Percentiles rank a stretch among this genome's conserved stretches.
Conservation (phyloP, 768 basidiomycete species). For the Lactarius vividus region DNA sequence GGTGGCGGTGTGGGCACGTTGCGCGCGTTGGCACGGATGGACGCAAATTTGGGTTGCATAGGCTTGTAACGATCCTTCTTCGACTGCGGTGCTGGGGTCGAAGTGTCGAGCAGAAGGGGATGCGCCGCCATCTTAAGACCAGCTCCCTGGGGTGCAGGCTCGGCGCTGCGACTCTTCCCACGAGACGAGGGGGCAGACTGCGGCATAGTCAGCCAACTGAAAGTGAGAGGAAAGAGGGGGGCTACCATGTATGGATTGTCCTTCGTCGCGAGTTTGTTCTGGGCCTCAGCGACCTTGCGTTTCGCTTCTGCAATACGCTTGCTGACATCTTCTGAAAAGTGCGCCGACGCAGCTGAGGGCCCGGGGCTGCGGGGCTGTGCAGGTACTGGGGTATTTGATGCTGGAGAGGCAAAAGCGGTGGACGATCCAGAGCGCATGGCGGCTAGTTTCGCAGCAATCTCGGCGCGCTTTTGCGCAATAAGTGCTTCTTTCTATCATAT, state of each 20-base stretch:
- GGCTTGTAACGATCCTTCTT: conserved; percentile 95
- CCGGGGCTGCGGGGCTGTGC: conserved; percentile 32
- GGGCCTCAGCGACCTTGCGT: conserved; percentile 77
- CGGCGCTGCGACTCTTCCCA: conserved; percentile 51
- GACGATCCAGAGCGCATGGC: conserved; percentile 37
- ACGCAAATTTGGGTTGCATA: conserved; percentile 99
- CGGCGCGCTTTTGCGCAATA: conserved; percentile 80
- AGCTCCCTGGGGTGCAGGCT: conserved; percentile 72
- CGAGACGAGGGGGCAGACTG: conserved; percentile 58
- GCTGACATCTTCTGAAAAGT: conserved; percentile 58
- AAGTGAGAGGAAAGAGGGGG: conserved; percentile 28
- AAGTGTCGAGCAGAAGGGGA: conserved; percentile 73
- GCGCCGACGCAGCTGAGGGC: conserved; percentile 27
- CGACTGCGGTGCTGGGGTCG: conserved; percentile 57
- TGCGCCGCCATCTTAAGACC: conserved; percentile 91
- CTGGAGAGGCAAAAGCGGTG: conserved; percentile 28
- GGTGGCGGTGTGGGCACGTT: conserved; percentile 63
- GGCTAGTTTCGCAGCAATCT: conserved; percentile 83
- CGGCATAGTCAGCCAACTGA: not conserved
- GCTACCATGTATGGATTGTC: conserved; percentile 86
- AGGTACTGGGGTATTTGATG: conserved; percentile 33
- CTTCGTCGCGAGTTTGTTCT: conserved; percentile 68
- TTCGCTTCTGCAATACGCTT: conserved; percentile 83
- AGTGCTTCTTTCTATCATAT: conserved; percentile 48
- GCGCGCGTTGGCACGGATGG: conserved; percentile 88